These are phyloP conservation scores for Ogataea neopini DNA, from an alignment of 805 yeast species.

Conservation along the genomic window DNA sequence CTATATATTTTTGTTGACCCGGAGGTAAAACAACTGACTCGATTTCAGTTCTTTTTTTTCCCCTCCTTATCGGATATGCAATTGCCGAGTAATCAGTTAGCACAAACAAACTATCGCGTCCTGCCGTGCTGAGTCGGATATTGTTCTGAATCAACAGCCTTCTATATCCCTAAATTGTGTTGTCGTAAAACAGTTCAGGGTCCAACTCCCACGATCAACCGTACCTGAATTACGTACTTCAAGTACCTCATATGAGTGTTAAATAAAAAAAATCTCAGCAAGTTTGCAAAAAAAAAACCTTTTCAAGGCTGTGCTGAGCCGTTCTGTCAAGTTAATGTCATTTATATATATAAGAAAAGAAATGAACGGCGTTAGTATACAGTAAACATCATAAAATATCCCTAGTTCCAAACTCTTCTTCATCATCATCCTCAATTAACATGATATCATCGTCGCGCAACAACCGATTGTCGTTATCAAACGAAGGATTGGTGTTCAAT, in stretches of 20 bases:
- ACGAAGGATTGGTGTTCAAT: slow-evolving; percentile 23
- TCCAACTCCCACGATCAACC: too few species aligned
- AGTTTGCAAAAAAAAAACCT: not conserved
- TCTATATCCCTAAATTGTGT: not conserved
- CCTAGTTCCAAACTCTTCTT: slow-evolving; percentile 14
- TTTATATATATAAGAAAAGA: not conserved
- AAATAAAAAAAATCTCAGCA: not conserved
- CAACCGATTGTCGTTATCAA: slow-evolving; percentile 32
- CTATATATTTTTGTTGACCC: not conserved
- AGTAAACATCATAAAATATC: slow-evolving; percentile 8
- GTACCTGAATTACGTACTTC: not conserved
- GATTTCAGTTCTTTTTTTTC: not conserved
- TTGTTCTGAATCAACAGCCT: too few species aligned
- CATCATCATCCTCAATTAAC: slow-evolving; percentile 29
- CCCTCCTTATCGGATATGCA: slow-evolving; percentile 1
- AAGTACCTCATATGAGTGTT: not conserved
- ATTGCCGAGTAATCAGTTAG: not conserved
- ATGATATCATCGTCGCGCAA: slow-evolving; percentile 33
- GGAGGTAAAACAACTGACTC: not conserved
- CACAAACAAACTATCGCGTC: slow-evolving; percentile 1
- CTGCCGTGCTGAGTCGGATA: not conserved
- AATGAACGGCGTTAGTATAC: not conserved
- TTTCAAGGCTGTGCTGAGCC: not conserved
- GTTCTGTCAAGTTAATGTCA: not conserved
- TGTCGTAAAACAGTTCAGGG: too few species aligned